Base-by-base conservation (phyloP, 2,329 filamentous ascomycete species). In the Calycina herbarum region DNA sequence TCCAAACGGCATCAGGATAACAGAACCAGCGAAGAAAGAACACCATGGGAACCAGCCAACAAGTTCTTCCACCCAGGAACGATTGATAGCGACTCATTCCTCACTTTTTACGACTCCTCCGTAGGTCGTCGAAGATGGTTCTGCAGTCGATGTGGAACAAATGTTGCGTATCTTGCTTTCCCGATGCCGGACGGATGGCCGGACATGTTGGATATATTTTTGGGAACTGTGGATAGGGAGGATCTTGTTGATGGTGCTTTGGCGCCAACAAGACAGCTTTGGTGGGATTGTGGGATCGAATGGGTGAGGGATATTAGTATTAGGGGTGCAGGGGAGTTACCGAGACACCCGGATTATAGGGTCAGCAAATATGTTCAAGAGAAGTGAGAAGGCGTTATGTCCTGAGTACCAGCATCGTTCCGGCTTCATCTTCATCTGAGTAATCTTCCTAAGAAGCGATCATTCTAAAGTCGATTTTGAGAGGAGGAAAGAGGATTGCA, bases 91-190 rank as follows among this genome's bases (percentile, higher is more conserved):
- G 59, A 61, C 59, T 48, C 59, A 2, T 61, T 61, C 17, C 24
- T 58, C 3, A n/a, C 8, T 2, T 59, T 58, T 7, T 58, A 59
- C 15, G 54, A 63, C 17, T 58, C 51, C 8, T 58, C 51, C 10
- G 24, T 35, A 17, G 33, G 54, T 27, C 38, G 33, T 20, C 35
- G 35, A 15, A 29, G 61, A 15, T 40, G 48, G 31, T 62, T 62
- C 33, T 62, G 61, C 24, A 33, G 31, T 38, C 45, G 61, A 2
- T 57, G 61, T 29, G 61, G 61, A 27, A 62, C 51, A 17, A 57
- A 62, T 31, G 24, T 63, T n/a, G 61, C 29, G 15, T 63, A 63
- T 33, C 31, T 51, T 42, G 61, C 61, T 5, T 63, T 57, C 31
- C 61, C 62, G 5, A 59, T 45, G 40, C 62, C 40, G 6, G 54